Evolutionary conservation across 2,329 filamentous ascomycete genomes (phyloP).

Genomic region (Westerdykella sp.): DNA sequence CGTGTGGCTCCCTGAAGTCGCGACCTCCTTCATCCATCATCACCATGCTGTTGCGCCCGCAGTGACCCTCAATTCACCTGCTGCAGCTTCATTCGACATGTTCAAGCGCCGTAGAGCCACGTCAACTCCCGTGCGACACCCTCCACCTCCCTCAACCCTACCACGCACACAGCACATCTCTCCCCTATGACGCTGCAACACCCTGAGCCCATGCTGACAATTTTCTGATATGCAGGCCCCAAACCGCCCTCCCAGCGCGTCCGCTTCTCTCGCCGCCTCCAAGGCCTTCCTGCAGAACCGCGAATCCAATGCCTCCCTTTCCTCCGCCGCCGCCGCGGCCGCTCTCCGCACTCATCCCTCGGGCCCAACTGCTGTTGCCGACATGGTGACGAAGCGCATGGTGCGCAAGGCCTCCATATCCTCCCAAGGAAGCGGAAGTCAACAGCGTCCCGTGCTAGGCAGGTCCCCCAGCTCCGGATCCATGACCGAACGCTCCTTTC

Average conservation of each 20-base stretch:
- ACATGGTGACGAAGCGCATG: constrained; percentile 84
- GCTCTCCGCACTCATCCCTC: constrained; percentile 73
- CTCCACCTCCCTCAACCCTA: constrained; percentile 2
- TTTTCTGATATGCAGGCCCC: constrained; percentile 23
- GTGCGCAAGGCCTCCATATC: constrained; percentile 66
- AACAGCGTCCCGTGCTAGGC: constrained; percentile 32
- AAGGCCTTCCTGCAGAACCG: constrained; percentile 71
- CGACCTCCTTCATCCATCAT: not conserved
- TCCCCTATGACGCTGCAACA: not conserved
- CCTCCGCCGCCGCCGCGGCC: constrained; percentile 78
- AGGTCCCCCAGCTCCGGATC: constrained; percentile 62
- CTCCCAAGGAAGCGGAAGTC: constrained; percentile 53
- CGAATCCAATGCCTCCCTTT: constrained; percentile 60
- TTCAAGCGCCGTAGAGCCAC: constrained; percentile 28
- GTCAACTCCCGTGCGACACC: constrained; percentile 28
- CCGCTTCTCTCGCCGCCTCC: constrained; percentile 72
- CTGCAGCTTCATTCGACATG: constrained; percentile 14
- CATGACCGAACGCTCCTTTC: constrained; percentile 85
- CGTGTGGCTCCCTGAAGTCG: not conserved
- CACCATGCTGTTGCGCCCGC: constrained; percentile 21
- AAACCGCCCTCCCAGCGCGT: constrained; percentile 55
- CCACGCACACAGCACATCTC: constrained; percentile 1
- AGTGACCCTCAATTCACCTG: constrained; percentile 18
- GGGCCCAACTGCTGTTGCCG: constrained; percentile 70
- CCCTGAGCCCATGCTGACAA: constrained; percentile 3